phyloP scores from a whole-genome alignment of 352 stramenopile genomes.

The Globisporangium paroecandrum region DNA sequence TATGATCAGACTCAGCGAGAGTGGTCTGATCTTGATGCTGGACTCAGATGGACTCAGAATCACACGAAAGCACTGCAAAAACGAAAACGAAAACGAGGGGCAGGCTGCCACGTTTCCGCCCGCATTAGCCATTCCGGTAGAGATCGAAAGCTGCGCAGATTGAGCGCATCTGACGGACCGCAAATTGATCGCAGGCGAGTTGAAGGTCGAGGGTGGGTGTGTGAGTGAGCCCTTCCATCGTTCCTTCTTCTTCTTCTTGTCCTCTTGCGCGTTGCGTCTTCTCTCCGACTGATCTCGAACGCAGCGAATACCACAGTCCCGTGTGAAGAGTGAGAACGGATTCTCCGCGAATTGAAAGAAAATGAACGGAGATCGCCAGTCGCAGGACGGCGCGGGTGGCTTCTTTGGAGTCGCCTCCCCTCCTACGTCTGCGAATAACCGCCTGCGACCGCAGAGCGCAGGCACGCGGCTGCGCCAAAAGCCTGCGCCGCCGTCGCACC shows the following conservation, averaged over 20 bases:
- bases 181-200: not conserved
- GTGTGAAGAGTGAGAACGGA: no score
- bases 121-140: not conserved
- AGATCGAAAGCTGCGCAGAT: not conserved
- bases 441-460: slow-evolving; percentile 46
- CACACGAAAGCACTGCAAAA: not conserved
- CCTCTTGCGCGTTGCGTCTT: not conserved
- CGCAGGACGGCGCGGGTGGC: slow-evolving; percentile 9
- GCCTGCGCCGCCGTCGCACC: slow-evolving; percentile 25
- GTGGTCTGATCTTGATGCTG: not conserved
- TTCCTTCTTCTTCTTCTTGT: not conserved
- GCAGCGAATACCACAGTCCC: not conserved
- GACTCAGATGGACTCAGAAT: not conserved
- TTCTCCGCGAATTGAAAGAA: slow-evolving; percentile 9
- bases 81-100: not conserved
- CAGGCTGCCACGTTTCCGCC: slow-evolving; percentile 5
- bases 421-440: slow-evolving; percentile 3
- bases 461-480: slow-evolving; percentile 61
- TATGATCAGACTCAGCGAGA: not conserved
- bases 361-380: slow-evolving; percentile 18
- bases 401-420: slow-evolving; percentile 17
- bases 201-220: not conserved
- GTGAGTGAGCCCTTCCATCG: not conserved
- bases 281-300: not conserved
- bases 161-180: no score